Evolutionary conservation across 352 stramenopile genomes (phyloP).

Genomic region (Globisporangium apiculatum): DNA sequence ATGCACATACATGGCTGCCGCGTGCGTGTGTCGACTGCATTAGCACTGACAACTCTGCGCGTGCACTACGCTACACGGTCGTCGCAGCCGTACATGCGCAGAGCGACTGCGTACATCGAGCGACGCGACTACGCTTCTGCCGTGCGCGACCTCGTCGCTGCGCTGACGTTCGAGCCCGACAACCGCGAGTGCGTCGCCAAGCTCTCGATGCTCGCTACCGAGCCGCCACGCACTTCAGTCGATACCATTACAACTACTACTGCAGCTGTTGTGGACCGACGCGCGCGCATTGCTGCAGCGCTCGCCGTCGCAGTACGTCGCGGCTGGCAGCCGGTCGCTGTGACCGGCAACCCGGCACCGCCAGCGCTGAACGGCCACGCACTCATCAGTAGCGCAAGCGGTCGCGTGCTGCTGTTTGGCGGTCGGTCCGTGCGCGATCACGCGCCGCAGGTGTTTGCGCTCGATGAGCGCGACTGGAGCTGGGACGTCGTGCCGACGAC

Average conservation of each 20-base stretch:
- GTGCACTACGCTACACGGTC: too few relatives aligned
- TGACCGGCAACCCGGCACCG: slow-evolving; percentile 63
- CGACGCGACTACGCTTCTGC: slow-evolving; percentile 17
- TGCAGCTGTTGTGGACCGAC: not conserved
- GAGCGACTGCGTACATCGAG: slow-evolving; percentile 36
- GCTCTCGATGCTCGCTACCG: slow-evolving; percentile 21
- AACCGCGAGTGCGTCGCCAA: slow-evolving; percentile 49
- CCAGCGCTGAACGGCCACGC: slow-evolving; percentile 55
- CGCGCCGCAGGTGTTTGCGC: slow-evolving; percentile 34
- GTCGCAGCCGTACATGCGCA: slow-evolving; percentile 42
- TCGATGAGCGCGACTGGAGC: slow-evolving; percentile 36
- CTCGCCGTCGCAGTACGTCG: slow-evolving; percentile 25
- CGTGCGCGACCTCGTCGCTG: slow-evolving; percentile 33
- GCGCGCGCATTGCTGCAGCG: slow-evolving; percentile 21
- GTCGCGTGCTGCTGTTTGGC: slow-evolving; percentile 36
- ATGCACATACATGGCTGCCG: not conserved
- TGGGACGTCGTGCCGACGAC: slow-evolving; percentile 35
- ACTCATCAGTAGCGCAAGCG: slow-evolving; percentile 27
- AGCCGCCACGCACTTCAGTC: too few relatives aligned
- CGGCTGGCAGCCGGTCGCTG: slow-evolving; percentile 34
- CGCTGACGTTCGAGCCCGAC: slow-evolving; percentile 33
- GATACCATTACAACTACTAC: too few relatives aligned
- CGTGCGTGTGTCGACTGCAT: too few relatives aligned
- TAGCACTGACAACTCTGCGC: too few relatives aligned
- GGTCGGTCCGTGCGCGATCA: slow-evolving; percentile 59